Conservation (phyloP, 2,329 filamentous ascomycete genomes). For the Tolypocladium pustulatum region DNA sequence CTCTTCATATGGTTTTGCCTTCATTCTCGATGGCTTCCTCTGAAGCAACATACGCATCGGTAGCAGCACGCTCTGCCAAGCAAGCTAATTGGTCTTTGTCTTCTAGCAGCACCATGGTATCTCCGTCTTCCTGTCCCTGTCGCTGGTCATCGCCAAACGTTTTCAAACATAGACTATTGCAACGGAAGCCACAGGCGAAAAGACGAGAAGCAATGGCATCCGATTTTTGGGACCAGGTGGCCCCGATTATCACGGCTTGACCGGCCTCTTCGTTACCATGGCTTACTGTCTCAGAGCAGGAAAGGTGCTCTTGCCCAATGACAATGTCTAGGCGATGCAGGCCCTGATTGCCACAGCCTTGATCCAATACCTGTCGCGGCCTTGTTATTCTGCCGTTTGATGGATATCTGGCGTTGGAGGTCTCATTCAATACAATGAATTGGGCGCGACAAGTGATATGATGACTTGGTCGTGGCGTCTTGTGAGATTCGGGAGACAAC, state of each 20-base stretch:
- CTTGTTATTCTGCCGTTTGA: background rate
- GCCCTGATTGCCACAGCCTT: background rate
- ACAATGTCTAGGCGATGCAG: constrained; percentile 14
- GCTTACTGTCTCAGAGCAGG: constrained; percentile 54
- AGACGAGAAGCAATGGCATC: constrained; percentile 49
- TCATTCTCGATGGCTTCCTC: constrained; percentile 67
- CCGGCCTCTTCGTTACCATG: constrained; percentile 64
- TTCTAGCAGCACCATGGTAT: constrained; percentile 56
- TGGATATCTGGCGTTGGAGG: background rate
- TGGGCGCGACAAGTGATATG: background rate
- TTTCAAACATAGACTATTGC: constrained; percentile 40
- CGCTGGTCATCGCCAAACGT: background rate
- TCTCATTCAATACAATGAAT: background rate
- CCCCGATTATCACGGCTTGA: too few species aligned
- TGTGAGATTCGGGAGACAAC: background rate
- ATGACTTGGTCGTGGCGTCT: background rate
- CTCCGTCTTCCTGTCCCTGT: background rate
- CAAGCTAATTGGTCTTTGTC: constrained; percentile 73
- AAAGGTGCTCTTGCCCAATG: constrained; percentile 70
- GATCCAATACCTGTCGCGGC: background rate
- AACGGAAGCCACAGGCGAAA: constrained; percentile 59
- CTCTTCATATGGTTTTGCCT: constrained; percentile 75
- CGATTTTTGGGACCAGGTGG: constrained; percentile 51
- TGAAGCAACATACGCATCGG: constrained; percentile 51
- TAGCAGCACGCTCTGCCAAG: constrained; percentile 56